Evolutionary conservation across 768 basidiomycete genomes (phyloP).

Genomic region (Arthromyces matolae): DNA sequence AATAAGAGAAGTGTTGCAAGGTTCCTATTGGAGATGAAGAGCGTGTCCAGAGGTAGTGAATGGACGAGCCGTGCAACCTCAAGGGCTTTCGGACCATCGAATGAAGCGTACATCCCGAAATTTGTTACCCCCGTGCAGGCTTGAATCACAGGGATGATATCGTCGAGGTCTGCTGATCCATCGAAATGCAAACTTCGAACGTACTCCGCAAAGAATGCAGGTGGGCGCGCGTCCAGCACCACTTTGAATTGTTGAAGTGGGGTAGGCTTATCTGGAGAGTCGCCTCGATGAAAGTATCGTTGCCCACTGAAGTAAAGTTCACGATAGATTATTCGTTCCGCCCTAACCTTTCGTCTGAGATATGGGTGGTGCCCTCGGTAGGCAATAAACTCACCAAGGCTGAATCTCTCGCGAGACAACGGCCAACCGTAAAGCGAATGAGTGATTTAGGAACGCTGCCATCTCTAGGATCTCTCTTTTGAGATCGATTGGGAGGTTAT

Average conservation of each 20-base stretch:
- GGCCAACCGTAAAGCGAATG: constrained; percentile 12
- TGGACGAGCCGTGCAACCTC: constrained; percentile 1
- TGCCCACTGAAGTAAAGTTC: constrained; percentile 16
- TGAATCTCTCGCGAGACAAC: constrained; percentile 15
- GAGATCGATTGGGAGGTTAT: constrained; percentile 14
- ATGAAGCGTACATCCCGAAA: constrained; percentile 13
- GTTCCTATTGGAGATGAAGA: constrained; percentile 10
- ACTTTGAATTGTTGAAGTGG: constrained; percentile 7
- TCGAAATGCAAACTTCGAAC: constrained; percentile 12
- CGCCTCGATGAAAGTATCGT: constrained; percentile 1
- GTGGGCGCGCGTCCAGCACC: constrained; percentile 9
- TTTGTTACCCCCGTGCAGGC: constrained; percentile 15
- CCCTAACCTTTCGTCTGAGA: constrained; percentile 9
- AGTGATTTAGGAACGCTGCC: constrained; percentile 9
- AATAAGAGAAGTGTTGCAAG: constrained; percentile 2
- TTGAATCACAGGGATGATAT: constrained; percentile 7
- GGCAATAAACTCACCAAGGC: constrained; percentile 8
- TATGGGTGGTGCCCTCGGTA: too few relatives aligned
- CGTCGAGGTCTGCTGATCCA: neutral
- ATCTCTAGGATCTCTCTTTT: constrained; percentile 19
- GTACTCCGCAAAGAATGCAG: constrained; percentile 13
- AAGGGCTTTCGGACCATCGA: constrained; percentile 4
- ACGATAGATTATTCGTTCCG: constrained; percentile 18
- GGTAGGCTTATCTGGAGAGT: neutral
- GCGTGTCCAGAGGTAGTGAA: constrained; percentile 7